Evolutionary conservation across 176 grass and related monocot genomes (phyloP).

Genomic region (Melocanna baccifera): DNA sequence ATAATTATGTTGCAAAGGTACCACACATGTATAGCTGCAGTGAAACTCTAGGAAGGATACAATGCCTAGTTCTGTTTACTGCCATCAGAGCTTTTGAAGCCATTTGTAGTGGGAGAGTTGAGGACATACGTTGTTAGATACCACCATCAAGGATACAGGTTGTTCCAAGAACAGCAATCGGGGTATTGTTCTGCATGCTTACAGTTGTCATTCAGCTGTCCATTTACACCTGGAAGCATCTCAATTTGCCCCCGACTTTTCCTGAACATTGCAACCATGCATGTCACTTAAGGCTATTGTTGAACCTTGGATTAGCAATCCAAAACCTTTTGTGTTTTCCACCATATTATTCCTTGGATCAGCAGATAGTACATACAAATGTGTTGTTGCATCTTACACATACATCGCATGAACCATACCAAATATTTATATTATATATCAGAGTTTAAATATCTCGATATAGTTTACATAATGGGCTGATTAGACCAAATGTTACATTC

Average conservation of each 20-base stretch:
- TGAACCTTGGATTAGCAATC: too few species aligned
- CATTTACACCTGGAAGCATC: slow-evolving; percentile 23
- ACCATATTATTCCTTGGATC: too few species aligned
- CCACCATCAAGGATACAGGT: not conserved
- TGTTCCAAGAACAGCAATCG: slow-evolving; percentile 7
- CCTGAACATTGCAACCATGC: slow-evolving; percentile 5
- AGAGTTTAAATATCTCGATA: too few species aligned
- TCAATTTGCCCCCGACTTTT: slow-evolving; percentile 2
- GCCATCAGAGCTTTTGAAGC: not conserved
- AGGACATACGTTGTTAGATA: slow-evolving; percentile 28
- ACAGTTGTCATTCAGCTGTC: slow-evolving; percentile 38
- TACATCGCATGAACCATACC: too few species aligned
- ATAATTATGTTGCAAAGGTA: slow-evolving; percentile 16
- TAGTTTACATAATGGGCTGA: too few species aligned
- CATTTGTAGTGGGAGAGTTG: not conserved
- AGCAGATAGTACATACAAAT: too few species aligned
- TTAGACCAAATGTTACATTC: too few species aligned
- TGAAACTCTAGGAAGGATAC: not conserved
- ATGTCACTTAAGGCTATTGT: not conserved
- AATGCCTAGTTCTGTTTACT: slow-evolving; percentile 8
- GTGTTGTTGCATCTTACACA: too few species aligned
- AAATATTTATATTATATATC: too few species aligned
- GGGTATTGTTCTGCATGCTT: not conserved
- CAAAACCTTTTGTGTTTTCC: too few species aligned
- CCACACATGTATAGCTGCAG: slow-evolving; percentile 25